Base-by-base conservation (phyloP, 2,329 filamentous ascomycete species). In the Dothidotthia symphoricarpi region DNA sequence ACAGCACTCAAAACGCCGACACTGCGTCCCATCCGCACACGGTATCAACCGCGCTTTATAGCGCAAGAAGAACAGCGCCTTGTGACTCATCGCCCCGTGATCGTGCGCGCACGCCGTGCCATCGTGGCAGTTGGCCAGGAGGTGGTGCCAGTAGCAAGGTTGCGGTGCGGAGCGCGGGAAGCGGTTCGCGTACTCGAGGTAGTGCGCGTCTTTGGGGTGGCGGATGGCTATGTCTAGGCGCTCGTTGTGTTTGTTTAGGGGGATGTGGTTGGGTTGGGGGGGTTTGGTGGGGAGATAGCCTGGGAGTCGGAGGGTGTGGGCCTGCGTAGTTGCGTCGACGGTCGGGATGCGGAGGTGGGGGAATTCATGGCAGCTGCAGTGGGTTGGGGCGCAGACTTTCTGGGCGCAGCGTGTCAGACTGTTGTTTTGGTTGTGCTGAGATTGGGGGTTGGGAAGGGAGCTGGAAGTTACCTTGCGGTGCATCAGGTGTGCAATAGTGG, bases 101-200 rank as follows among this genome's bases (percentile, higher is more conserved):
- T 34, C 31, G 24, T 16, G 13, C 1, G 7, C 4, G 8, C 24
- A 34, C 6, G 24, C 14, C 12, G 9, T 13, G 6, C 4, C 14
- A 2, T 26, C 4, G 6, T 9, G 24, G 14, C 31, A 34, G 4
- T 19, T 13, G 24, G 13, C 19, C 1, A 24, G 12, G 24, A 34
- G 24, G 19, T 34, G 31, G 24, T 34, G 24, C 31, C 31, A 27
- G 14, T 19, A n/a, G 31, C 31, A 34, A 1, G 31, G 31, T 10
- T 26, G 24, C 14, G 4, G 22, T 7, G 9, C 24, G 7, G n/a
- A 12, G 1, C 1, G 24, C 3, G 14, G 11, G 3, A 16, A 34
- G 5, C 4, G 14, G 0, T 2, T 13, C 3, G 22, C 1, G 31
- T 17, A 34, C 15, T 19, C 14, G 10, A 4, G 6, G 10, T 4